Percentiles rank a stretch among this genome's conserved stretches.
These are phyloP conservation scores for Albifimbria verrucaria DNA, from an alignment of 2,329 filamentous ascomycete species.

Conservation along the genomic window DNA sequence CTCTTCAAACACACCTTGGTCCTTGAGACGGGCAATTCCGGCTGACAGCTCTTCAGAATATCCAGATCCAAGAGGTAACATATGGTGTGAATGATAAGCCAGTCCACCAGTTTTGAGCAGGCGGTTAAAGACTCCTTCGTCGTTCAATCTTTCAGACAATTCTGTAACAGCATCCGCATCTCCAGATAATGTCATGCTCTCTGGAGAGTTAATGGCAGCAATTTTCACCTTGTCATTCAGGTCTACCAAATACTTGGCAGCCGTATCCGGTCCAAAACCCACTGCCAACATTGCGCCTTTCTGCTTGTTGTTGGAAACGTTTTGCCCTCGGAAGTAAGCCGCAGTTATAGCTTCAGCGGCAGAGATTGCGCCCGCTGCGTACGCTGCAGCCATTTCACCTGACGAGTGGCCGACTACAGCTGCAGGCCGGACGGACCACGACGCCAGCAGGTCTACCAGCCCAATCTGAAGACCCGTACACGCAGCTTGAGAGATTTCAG, in stretches of 20 bases:
- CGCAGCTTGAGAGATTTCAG: slow-evolving; percentile 21
- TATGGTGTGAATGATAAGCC: slow-evolving; percentile 8
- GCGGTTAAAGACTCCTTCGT: background rate
- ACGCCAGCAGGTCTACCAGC: slow-evolving; percentile 27
- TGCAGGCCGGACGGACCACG: slow-evolving; percentile 24
- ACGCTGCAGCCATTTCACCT: slow-evolving; percentile 23
- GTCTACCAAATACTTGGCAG: slow-evolving; percentile 4
- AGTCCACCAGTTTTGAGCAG: slow-evolving; percentile 1
- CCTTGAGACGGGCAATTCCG: background rate
- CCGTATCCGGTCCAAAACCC: slow-evolving; percentile 6
- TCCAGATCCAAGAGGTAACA: background rate
- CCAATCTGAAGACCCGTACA: slow-evolving; percentile 28
- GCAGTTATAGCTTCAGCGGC: slow-evolving; percentile 7
- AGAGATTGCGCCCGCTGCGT: slow-evolving; percentile 12
- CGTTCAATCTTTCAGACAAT: background rate
- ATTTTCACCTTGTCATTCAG: slow-evolving; percentile 10
- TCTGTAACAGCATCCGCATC: slow-evolving; percentile 9
- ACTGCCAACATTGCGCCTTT: slow-evolving; percentile 12
- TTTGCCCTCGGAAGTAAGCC: slow-evolving; percentile 11
- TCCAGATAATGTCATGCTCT: slow-evolving; percentile 14
- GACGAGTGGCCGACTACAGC: slow-evolving; percentile 34
- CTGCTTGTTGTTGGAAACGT: background rate
- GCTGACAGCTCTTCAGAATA: background rate
- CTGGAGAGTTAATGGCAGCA: slow-evolving; percentile 13
- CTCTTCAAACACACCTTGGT: background rate